Evolutionary conservation across 768 basidiomycete genomes (phyloP), one percentile per base, ranked within the genome.

Genomic region (Hirschioporus abietinus): DNA sequence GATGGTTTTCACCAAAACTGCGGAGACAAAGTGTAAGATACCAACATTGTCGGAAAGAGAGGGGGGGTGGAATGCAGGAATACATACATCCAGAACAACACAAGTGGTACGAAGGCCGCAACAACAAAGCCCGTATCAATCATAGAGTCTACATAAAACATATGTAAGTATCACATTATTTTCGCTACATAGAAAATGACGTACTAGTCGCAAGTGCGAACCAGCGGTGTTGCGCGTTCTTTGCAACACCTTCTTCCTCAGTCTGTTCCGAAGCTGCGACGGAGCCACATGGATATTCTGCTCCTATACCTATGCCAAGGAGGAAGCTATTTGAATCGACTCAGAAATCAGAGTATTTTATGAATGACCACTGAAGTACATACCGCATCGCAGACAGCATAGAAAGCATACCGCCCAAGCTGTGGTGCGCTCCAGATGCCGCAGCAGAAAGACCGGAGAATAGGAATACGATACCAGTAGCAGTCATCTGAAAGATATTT

Each of bases 241-340:
- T 93, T 70, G 76, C 81, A 71, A 96, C 89, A 9, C 85, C 86
- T 9, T 85, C 81, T 74, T 92, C 91, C 75, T 97, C 96, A 1
- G 93, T 91, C 72, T 94, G 92, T 73, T 97, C 96, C 1, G 92
- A 90, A 7, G 90, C 90, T 5, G 93, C 91, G 18, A 95, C 92
- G 0, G 90, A 91, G 26, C 95, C 95, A 68, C 92, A 93, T 7
- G 95, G 95, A 70, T 96, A 96, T 75, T 93, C 92, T 5, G 91
- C 92, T 5, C 93, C 92, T 0, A 95, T 83, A 25, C 95, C 95
- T 65, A 96, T 89, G 42, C 96, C 96, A 60, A 95, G 82, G 1
- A 97, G 76, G 81, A 96, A 96, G 7, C 93, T 93, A 52, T 52
- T 52, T 3, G 59, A 25, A 25, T 61, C 18, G 23, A 5, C 1